phyloP scores from a whole-genome alignment of 1,139 yeast genomes.

The Yamadazyma friedrichii region DNA sequence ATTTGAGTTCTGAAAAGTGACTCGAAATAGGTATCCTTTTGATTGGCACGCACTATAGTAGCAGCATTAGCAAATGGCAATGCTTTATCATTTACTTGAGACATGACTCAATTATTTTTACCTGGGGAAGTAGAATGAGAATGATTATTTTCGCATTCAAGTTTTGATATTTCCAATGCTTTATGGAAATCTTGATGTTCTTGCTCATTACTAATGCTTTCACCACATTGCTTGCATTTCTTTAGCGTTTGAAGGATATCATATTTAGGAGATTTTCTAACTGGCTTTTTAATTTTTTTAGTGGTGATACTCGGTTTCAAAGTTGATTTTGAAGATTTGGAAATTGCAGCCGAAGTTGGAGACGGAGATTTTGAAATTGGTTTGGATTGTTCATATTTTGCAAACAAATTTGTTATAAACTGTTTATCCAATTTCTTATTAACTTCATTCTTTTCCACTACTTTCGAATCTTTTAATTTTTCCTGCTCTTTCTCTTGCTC shows the following conservation, averaged over 20 bases:
- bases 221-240: constrained; percentile 28
- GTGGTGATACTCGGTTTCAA: background rate
- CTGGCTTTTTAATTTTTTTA: background rate
- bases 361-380: constrained; percentile 6
- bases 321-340: constrained; percentile 1
- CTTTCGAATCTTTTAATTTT: background rate
- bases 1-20: constrained; percentile 53
- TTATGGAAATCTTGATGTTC: constrained; percentile 44
- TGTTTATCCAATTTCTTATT: constrained; percentile 13
- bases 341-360: too few species aligned
- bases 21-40: constrained; percentile 78
- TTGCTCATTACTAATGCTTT: constrained; percentile 26
- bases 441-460: constrained; percentile 3
- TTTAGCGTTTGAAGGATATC: constrained; percentile 25
- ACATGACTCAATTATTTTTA: constrained; percentile 18
- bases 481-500: constrained; percentile 7
- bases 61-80: constrained; percentile 51
- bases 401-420: constrained; percentile 22
- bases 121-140: background rate
- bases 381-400: constrained; percentile 19
- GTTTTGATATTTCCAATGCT: constrained; percentile 26
- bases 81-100: constrained; percentile 26
- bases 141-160: background rate
- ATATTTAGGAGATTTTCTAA: constrained; percentile 3
- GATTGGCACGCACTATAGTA: constrained; percentile 73